Percentiles rank a stretch among this genome's conserved stretches.
These are phyloP conservation scores for Flaveria bidentis DNA, from an alignment of 129 eudicot species.

Conservation along the genomic window DNA sequence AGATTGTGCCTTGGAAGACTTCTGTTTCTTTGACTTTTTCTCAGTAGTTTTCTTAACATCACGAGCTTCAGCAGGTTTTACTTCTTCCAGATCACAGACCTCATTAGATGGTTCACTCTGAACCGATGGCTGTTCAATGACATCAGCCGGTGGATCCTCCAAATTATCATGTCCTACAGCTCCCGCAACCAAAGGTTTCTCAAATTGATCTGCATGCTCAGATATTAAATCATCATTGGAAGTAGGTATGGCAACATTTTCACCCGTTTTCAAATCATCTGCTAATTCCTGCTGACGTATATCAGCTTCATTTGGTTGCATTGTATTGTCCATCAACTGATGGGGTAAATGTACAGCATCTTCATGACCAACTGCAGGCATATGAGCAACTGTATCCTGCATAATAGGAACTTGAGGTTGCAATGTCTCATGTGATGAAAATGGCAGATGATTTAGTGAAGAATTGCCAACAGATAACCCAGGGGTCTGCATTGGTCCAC, in stretches of 20 bases:
- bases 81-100: slow-evolving; percentile 39
- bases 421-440: slow-evolving; percentile 52
- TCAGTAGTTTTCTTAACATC: slow-evolving; percentile 64
- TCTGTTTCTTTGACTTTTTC: slow-evolving; percentile 83
- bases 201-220: slow-evolving; percentile 34
- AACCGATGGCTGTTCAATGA: slow-evolving; percentile 24
- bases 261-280: slow-evolving; percentile 15
- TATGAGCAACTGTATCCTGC: slow-evolving; percentile 38
- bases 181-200: slow-evolving; percentile 15
- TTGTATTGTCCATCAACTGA: slow-evolving; percentile 49
- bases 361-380: slow-evolving; percentile 42
- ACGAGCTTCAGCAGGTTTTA: slow-evolving; percentile 42
- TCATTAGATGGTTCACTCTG: slow-evolving; percentile 30
- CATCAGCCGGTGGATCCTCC: slow-evolving; percentile 20
- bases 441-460: slow-evolving; percentile 42
- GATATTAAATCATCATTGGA: slow-evolving; percentile 30
- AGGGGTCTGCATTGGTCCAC: slow-evolving; percentile 48
- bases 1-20: slow-evolving; percentile 61
- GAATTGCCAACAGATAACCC: slow-evolving; percentile 47
- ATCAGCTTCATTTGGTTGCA: slow-evolving; percentile 34
- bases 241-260: slow-evolving; percentile 25
- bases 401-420: slow-evolving; percentile 45
- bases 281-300: slow-evolving; percentile 33
- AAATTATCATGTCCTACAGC: slow-evolving; percentile 27
- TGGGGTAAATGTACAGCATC: slow-evolving; percentile 62